phyloP scores from a whole-genome alignment of 2,329 filamentous ascomycete genomes.

The Chaetomium olivaceum region DNA sequence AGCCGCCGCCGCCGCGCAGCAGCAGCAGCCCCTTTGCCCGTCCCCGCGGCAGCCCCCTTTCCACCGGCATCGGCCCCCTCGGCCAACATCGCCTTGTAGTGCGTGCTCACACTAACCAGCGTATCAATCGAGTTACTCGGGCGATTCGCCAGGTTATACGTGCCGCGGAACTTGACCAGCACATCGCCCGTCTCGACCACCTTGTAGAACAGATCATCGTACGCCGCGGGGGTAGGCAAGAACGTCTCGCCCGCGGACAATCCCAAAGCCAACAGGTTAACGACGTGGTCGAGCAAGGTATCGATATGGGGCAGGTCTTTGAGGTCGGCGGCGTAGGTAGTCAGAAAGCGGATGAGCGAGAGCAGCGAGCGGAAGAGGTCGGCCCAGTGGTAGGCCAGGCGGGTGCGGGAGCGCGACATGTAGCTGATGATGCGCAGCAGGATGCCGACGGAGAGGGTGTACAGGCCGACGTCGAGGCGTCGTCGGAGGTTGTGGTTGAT shows the following conservation, averaged over 20 bases:
- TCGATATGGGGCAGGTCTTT: slow-evolving; percentile 68
- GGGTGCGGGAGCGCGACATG: slow-evolving; percentile 77
- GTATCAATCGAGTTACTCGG: slow-evolving; percentile 76
- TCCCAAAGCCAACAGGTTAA: slow-evolving; percentile 80
- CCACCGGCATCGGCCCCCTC: slow-evolving; percentile 46
- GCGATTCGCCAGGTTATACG: slow-evolving; percentile 62
- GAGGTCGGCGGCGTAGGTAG: slow-evolving; percentile 79
- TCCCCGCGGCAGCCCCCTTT: too few species aligned
- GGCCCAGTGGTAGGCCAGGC: slow-evolving; percentile 89
- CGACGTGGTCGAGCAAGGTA: slow-evolving; percentile 72
- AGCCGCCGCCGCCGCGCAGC: slow-evolving; percentile 24
- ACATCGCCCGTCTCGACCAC: slow-evolving; percentile 88
- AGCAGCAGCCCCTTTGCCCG: slow-evolving; percentile 41
- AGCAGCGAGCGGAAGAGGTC: slow-evolving; percentile 90
- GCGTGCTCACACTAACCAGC: slow-evolving; percentile 75
- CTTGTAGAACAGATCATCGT: slow-evolving; percentile 98
- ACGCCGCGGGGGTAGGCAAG: slow-evolving; percentile 79
- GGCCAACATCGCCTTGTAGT: slow-evolving; percentile 83
- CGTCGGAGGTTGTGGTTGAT: slow-evolving; percentile 92
- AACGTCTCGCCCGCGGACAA: slow-evolving; percentile 88
- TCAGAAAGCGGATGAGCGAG: slow-evolving; percentile 85
- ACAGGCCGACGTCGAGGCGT: slow-evolving; percentile 80
- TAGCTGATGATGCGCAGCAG: slow-evolving; percentile 81
- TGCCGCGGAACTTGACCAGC: slow-evolving; percentile 77
- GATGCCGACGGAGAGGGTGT: slow-evolving; percentile 78